Percentiles rank a stretch among this genome's conserved stretches.
Conservation (phyloP, 2,329 filamentous ascomycete species). For the Epichloe amarillans region DNA sequence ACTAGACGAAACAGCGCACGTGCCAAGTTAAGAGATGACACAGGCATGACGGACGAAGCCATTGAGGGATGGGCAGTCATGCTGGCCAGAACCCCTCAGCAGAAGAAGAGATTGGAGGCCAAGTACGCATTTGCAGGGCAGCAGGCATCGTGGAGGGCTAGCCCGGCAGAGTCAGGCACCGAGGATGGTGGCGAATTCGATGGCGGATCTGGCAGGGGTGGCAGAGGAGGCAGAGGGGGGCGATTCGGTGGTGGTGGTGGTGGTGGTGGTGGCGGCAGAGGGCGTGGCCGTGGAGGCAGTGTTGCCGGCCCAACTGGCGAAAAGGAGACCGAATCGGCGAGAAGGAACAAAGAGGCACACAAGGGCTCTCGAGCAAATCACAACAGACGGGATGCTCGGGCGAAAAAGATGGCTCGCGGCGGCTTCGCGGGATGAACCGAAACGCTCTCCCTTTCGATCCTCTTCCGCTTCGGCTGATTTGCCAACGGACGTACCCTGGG, state of each 20-base stretch:
- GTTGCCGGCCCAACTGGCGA: conserved; percentile 54
- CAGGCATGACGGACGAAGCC: conserved; percentile 82
- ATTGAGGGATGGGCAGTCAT: conserved; percentile 93
- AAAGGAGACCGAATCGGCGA: conserved; percentile 56
- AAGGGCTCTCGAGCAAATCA: conserved; percentile 79
- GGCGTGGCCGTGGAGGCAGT: conserved; percentile 38
- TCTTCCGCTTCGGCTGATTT: conserved; percentile 10
- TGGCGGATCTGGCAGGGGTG: conserved; percentile 20
- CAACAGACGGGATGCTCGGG: conserved; percentile 60
- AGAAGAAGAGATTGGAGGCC: conserved; percentile 55
- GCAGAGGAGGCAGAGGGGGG: conserved; percentile 20
- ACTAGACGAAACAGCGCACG: conserved; percentile 54
- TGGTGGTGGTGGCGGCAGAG: conserved; percentile 7
- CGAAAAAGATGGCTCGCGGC: conserved; percentile 49
- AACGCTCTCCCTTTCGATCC: conserved; percentile 3
- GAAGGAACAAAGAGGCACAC: conserved; percentile 67
- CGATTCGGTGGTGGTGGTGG: conserved; percentile 4
- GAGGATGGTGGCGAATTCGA: conserved; percentile 43
- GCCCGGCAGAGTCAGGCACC: conserved; percentile 38
- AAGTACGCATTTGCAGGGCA: conserved; percentile 54
- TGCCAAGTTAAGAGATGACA: conserved; percentile 54
- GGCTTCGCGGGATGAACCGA: conserved; percentile 22
- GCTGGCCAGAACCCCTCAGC: conserved; percentile 58
- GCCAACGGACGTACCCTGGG: neutral
- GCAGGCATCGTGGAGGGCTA: conserved; percentile 52